phyloP scores from a whole-genome alignment of 108 stramenopile species.

The Thalassiosira profunda region DNA sequence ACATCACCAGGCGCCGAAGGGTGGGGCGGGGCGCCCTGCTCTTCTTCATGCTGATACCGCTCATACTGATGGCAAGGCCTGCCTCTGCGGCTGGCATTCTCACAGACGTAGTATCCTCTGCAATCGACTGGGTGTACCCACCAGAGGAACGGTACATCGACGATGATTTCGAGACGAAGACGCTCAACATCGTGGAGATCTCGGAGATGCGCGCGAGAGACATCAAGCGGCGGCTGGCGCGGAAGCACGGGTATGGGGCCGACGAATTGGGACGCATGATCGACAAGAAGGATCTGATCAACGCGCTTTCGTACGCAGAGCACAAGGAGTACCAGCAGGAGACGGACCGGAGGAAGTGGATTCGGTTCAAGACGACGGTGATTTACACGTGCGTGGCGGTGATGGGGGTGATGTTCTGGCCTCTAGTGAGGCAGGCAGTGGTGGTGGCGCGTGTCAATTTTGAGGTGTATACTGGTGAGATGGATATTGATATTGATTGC shows the following conservation, averaged over 20 bases:
- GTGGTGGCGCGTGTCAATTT: slow-evolving; percentile 82
- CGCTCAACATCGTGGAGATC: slow-evolving; percentile 71
- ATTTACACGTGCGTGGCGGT: slow-evolving; percentile 62
- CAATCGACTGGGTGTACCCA: slow-evolving; percentile 30
- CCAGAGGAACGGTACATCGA: slow-evolving; percentile 37
- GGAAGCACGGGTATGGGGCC: slow-evolving; percentile 76
- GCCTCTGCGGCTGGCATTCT: no score
- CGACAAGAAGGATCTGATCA: slow-evolving; percentile 89
- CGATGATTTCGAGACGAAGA: slow-evolving; percentile 33
- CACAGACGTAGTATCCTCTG: no score
- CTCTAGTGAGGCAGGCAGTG: slow-evolving; percentile 58
- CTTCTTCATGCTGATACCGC: no score
- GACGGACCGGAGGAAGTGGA: slow-evolving; percentile 51
- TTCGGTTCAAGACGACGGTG: slow-evolving; percentile 41
- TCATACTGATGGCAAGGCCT: no score
- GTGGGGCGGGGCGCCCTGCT: no score
- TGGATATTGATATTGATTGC: no score
- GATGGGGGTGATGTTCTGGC: slow-evolving; percentile 70
- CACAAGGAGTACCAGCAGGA: slow-evolving; percentile 66
- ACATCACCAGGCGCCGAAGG: no score
- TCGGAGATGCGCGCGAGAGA: slow-evolving; percentile 81
- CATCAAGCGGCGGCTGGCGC: slow-evolving; percentile 76
- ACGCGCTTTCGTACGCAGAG: slow-evolving; percentile 86
- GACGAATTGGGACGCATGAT: slow-evolving; percentile 87
- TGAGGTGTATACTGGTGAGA: slow-evolving; percentile 78